Percentiles rank a stretch among this genome's conserved stretches.
These are phyloP conservation scores for Lepiota brunneoincarnata DNA, from an alignment of 768 basidiomycete species.

Conservation along the genomic window DNA sequence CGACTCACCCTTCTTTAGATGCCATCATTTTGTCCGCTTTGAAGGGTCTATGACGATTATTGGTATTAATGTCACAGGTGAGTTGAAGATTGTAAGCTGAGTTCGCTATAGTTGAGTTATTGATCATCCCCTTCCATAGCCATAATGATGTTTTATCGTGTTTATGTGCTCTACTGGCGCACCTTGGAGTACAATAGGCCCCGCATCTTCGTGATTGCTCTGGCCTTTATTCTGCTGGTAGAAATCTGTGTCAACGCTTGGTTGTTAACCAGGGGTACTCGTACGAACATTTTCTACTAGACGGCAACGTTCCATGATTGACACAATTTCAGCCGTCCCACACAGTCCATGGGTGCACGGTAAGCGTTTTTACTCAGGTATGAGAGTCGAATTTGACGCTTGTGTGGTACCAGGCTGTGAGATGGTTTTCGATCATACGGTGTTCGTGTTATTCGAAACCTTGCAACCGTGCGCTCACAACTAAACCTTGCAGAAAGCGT, in stretches of 20 bases:
- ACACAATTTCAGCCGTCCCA: conserved; percentile 28
- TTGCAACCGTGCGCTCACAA: neutral
- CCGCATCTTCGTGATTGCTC: conserved; percentile 21
- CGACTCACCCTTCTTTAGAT: conserved; percentile 25
- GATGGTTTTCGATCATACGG: conserved; percentile 34
- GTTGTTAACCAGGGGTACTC: conserved; percentile 46
- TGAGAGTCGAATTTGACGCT: neutral
- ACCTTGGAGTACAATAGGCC: conserved; percentile 14
- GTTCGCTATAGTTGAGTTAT: neutral
- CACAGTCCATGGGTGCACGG: conserved; percentile 34
- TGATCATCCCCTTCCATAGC: conserved; percentile 15
- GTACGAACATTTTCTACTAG: conserved; percentile 30
- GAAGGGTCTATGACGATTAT: conserved; percentile 48
- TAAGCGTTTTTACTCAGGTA: conserved; percentile 12
- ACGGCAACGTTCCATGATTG: neutral
- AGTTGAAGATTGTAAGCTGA: neutral
- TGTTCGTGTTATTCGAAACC: neutral
- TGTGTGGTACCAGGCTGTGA: conserved; percentile 31
- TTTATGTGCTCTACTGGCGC: conserved; percentile 35
- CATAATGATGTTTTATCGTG: conserved; percentile 57
- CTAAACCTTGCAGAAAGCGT: conserved; percentile 25
- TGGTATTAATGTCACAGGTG: conserved; percentile 46
- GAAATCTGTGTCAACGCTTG: conserved; percentile 48
- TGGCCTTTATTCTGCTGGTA: conserved; percentile 34
- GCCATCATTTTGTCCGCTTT: conserved; percentile 44